phyloP scores from a whole-genome alignment of 2,329 filamentous ascomycete genomes.

The Aspergillus piperis region DNA sequence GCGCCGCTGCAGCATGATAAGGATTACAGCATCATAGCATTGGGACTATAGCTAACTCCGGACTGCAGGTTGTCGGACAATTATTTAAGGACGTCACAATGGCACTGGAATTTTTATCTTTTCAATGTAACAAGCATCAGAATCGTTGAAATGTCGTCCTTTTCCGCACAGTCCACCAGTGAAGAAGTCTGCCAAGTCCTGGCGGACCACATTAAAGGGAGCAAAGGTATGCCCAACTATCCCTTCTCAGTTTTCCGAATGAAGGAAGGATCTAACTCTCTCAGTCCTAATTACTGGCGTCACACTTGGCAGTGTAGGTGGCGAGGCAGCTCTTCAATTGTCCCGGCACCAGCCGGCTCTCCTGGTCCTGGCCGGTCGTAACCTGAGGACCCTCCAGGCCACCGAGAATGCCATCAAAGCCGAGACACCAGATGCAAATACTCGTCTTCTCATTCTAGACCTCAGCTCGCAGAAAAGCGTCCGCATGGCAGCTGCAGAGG shows the following conservation, averaged over 20 bases:
- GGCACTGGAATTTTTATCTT: too few relatives aligned
- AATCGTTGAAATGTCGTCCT: neutral
- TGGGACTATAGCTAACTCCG: too few relatives aligned
- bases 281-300: neutral
- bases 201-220: neutral
- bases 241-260: neutral
- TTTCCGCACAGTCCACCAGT: neutral
- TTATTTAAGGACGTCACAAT: too few relatives aligned
- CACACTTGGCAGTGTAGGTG: neutral
- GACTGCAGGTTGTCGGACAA: too few relatives aligned
- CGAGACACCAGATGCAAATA: neutral
- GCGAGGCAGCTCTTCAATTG: neutral
- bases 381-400: neutral
- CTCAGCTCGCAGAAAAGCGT: neutral
- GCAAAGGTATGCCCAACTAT: neutral
- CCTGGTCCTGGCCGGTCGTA: neutral
- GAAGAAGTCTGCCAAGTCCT: neutral
- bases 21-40: too few relatives aligned
- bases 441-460: neutral
- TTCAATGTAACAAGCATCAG: fast-evolving
- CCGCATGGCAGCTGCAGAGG: neutral
- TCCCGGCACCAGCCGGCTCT: neutral
- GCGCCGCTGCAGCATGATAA: too few relatives aligned
- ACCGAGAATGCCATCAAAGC: neutral
- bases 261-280: neutral